These are phyloP conservation scores for Hypomontagnella monticulosa DNA, from an alignment of 495 filamentous ascomycete species.

Conservation along the genomic window DNA sequence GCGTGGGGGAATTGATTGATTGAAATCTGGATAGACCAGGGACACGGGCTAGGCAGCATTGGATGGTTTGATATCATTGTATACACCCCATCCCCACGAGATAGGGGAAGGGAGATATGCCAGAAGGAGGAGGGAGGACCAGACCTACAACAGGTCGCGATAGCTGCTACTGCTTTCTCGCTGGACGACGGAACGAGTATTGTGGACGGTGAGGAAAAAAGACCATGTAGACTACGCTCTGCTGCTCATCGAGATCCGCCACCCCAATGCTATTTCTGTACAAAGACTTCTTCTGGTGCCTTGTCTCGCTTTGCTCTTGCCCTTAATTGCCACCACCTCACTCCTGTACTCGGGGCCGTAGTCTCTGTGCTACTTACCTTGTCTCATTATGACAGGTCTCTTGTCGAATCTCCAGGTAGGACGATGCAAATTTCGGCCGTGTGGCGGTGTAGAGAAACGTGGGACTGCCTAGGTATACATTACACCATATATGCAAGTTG, in stretches of 20 bases:
- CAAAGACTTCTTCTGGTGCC: neutral
- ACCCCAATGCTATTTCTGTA: constrained; percentile 20
- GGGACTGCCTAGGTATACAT: too few relatives aligned
- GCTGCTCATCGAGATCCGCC: constrained; percentile 13
- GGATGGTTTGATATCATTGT: constrained; percentile 39
- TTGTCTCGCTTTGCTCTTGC: too few relatives aligned
- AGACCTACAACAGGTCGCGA: constrained; percentile 2
- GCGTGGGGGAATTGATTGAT: constrained; percentile 17
- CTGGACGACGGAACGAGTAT: constrained; percentile 26
- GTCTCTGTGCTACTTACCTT: too few relatives aligned
- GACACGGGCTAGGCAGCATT: constrained; percentile 27
- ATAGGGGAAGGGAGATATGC: constrained; percentile 15
- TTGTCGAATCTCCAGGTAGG: too few relatives aligned
- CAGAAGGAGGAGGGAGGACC: constrained; percentile 8
- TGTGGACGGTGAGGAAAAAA: neutral
- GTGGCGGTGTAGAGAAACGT: too few relatives aligned
- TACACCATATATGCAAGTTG: too few relatives aligned
- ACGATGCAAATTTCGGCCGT: too few relatives aligned
- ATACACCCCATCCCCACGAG: neutral
- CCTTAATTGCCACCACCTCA: too few relatives aligned
- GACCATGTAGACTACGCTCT: neutral
- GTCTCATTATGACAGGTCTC: too few relatives aligned
- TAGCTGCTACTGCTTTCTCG: constrained; percentile 25
- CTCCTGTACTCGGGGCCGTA: too few relatives aligned
- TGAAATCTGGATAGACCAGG: constrained; percentile 36